Evolutionary conservation across 805 yeast genomes (phyloP), one percentile per base, ranked within the genome.

Genomic region (Candida maesae): DNA sequence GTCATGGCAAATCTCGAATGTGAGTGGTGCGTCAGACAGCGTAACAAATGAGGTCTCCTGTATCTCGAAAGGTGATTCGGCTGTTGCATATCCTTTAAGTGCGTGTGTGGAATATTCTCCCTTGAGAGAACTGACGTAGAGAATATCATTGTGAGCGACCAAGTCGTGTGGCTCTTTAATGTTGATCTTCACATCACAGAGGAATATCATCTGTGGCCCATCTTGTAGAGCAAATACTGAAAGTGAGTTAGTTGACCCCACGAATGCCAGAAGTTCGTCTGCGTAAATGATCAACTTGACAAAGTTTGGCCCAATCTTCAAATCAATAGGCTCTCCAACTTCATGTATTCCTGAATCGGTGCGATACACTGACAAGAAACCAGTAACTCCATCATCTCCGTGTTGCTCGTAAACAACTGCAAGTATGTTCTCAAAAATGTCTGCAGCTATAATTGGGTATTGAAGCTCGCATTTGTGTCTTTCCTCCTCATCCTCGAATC

Each of bases 111-210:
- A 14, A 14, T 38, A 46, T 9, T 47, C 46, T 9, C 61, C 61
- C 30, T 17, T 30, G 36, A 59, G 44, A 8, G 59, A 51, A n/a
- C 53, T 49, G 15, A 57, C 25, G 30, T 48, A 50, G 9, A 54
- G 15, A 4, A 34, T 16, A 23, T 51, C 34, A 5, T 46, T 38
- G 4, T 32, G 16, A 8, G 51, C 49, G 5, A 45, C 39, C 4
- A 57, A 27, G 34, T 53, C 59, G 48, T 57, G 51, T 2, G 54
- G 54, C 9, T 52, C 53, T 1, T 11, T 7, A 12, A 45, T 27
- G 2, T 18, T 21, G 9, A 41, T 16, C 3, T 18, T 11, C 3
- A 39, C 10, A 10, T 36, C 36, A 10, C 12, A 6, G 4, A 39
- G 9, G 13, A 17, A 32, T n/a, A 13, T 18, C 5, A 11, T 9